Percentiles rank a stretch among this genome's conserved stretches.
Evolutionary conservation across 495 filamentous ascomycete genomes (phyloP).

Genomic region (Xylaria venustula): DNA sequence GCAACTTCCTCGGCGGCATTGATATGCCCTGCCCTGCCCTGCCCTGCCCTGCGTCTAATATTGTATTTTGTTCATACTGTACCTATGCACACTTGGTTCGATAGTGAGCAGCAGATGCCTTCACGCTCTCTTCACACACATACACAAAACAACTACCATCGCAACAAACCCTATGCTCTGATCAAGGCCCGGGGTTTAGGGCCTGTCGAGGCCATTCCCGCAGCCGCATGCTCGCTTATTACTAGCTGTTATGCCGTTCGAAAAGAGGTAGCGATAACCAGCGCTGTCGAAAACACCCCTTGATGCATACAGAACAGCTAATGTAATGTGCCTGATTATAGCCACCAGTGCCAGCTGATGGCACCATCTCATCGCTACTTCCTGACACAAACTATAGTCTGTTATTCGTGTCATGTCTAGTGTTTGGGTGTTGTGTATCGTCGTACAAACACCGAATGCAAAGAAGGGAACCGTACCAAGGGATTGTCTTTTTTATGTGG

Average conservation of each 20-base stretch:
- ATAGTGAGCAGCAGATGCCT: not conserved
- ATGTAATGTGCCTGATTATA: not conserved
- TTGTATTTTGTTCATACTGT: not conserved
- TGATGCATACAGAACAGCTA: not conserved
- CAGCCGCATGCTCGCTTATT: conserved; percentile 20
- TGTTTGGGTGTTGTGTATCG: conserved; percentile 46
- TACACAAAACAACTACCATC: no score
- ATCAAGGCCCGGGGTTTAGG: not conserved
- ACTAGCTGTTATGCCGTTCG: conserved; percentile 19
- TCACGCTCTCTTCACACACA: not conserved
- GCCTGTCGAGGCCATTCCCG: conserved; percentile 17
- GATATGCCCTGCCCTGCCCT: no score
- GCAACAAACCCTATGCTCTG: not conserved
- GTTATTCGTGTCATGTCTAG: conserved; percentile 44
- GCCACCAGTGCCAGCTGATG: conserved; percentile 28
- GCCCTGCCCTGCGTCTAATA: no score
- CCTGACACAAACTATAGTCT: conserved; percentile 14
- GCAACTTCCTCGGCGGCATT: not conserved
- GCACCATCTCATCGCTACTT: conserved; percentile 17
- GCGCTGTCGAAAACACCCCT: conserved; percentile 9
- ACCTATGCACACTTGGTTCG: not conserved
- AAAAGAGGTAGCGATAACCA: conserved; percentile 9
- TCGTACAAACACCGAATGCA: conserved; percentile 43
- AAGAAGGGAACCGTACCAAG: conserved; percentile 38
- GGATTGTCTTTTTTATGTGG: conserved; percentile 35